Conservation (phyloP, 805 yeast genomes). For the Candida mattraensis region DNA sequence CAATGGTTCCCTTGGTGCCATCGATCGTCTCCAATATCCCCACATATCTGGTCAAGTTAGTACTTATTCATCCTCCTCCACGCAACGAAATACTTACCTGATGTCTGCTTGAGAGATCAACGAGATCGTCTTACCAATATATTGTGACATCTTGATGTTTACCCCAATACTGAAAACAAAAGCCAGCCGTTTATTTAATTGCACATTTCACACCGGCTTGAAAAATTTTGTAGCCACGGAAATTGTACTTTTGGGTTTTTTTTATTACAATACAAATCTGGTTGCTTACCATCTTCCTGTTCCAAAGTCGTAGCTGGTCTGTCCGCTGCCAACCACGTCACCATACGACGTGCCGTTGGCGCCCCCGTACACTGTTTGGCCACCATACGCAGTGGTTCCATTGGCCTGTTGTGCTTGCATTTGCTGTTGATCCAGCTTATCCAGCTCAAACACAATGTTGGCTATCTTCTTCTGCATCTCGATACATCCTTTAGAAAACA, state of each 20-base stretch:
- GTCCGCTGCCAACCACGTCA: conserved; percentile 21
- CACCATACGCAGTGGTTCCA: conserved; percentile 31
- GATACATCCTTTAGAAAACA: conserved; percentile 78
- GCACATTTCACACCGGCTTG: no score
- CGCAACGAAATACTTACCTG: conserved; percentile 48
- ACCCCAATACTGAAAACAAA: no score
- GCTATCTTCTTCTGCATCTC: conserved; percentile 91
- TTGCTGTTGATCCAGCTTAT: conserved; percentile 39
- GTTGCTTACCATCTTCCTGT: conserved; percentile 35
- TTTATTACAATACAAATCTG: conserved; percentile 8
- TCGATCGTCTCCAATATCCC: conserved; percentile 86
- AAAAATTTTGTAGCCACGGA: conserved; percentile 2
- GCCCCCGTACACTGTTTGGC: conserved; percentile 28
- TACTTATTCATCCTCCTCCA: no score
- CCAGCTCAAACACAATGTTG: conserved; percentile 71
- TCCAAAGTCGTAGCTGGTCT: conserved; percentile 31
- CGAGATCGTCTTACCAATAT: conserved; percentile 86
- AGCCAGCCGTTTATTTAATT: no score
- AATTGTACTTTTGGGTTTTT: conserved; percentile 5
- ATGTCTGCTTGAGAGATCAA: conserved; percentile 76
- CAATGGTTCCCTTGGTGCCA: conserved; percentile 87
- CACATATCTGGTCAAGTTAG: conserved; percentile 62
- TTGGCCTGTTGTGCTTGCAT: conserved; percentile 39
- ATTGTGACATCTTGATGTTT: conserved; percentile 95
- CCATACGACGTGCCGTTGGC: conserved; percentile 19